A percentile compares a stretch with the other conserved stretches of the same genome.
phyloP scores from a whole-genome alignment of 2,329 filamentous ascomycete species.

The Ploettnerulaceae sp. region DNA sequence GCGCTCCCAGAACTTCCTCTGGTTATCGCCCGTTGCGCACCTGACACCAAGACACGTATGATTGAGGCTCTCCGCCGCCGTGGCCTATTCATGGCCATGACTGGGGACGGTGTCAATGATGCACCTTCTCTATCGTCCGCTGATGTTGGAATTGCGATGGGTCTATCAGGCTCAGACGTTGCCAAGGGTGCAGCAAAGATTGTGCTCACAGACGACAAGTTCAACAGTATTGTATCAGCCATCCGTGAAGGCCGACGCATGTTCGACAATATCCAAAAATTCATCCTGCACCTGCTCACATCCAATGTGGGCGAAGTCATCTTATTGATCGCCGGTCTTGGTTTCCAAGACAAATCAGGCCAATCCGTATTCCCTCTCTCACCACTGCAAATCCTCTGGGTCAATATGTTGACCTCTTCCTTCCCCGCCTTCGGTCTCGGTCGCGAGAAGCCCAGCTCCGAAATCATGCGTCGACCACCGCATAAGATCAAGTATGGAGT shows the following conservation, averaged over 20 bases:
- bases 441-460: slow-evolving; percentile 67
- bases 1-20: slow-evolving; percentile 68
- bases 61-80: slow-evolving; percentile 81
- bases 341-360: slow-evolving; percentile 66
- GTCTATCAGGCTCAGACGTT: slow-evolving; percentile 56
- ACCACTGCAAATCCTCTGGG: slow-evolving; percentile 85
- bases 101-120: slow-evolving; percentile 43
- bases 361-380: slow-evolving; percentile 82
- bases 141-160: slow-evolving; percentile 65
- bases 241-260: slow-evolving; percentile 68
- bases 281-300: slow-evolving; percentile 54
- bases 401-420: slow-evolving; percentile 88
- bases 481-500: slow-evolving; percentile 64
- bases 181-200: slow-evolving; percentile 58
- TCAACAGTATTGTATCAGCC: slow-evolving; percentile 65
- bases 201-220: slow-evolving; percentile 66
- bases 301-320: slow-evolving; percentile 82
- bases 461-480: slow-evolving; percentile 77
- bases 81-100: slow-evolving; percentile 55
- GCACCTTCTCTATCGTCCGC: slow-evolving; percentile 51
- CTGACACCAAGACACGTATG: slow-evolving; percentile 85
- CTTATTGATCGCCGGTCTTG: slow-evolving; percentile 73
- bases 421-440: slow-evolving; percentile 86
- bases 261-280: slow-evolving; percentile 77
- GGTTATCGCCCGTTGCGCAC: slow-evolving; percentile 79